phyloP scores from a whole-genome alignment of 2,329 filamentous ascomycete species.

The Escovopsis weberi region DNA sequence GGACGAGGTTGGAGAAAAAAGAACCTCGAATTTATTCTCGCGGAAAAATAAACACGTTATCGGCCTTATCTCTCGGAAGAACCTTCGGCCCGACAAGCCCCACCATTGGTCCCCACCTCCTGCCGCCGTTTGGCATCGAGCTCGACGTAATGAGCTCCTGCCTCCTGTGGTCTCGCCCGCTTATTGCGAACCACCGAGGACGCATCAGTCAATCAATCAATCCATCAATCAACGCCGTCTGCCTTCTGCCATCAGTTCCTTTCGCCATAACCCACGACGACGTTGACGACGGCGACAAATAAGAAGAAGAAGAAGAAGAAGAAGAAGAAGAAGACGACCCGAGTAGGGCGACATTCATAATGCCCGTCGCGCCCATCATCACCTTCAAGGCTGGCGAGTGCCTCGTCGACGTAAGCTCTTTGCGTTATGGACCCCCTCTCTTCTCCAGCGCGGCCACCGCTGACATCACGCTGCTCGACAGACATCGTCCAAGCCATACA shows the following conservation, averaged over 20 bases:
- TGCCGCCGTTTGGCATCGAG: slow-evolving; percentile 2
- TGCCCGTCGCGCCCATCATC: slow-evolving; percentile 77
- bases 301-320: too few relatives aligned
- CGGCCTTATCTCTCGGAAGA: slow-evolving; percentile 3
- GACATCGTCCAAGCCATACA: slow-evolving; percentile 44
- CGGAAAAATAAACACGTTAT: not conserved
- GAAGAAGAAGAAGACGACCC: too few relatives aligned
- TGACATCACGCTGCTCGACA: slow-evolving; percentile 8
- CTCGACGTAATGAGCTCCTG: slow-evolving; percentile 25
- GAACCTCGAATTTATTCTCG: slow-evolving; percentile 2
- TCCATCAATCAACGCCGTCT: too few relatives aligned
- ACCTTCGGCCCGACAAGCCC: slow-evolving; percentile 4
- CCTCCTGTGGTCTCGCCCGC: slow-evolving; percentile 14
- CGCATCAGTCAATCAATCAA: not conserved
- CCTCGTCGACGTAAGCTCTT: slow-evolving; percentile 56
- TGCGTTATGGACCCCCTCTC: not conserved
- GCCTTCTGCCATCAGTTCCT: not conserved
- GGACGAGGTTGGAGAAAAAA: not conserved
- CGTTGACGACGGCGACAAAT: too few relatives aligned
- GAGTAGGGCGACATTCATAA: slow-evolving; percentile 20
- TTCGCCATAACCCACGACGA: not conserved
- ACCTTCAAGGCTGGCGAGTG: slow-evolving; percentile 94
- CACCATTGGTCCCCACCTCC: not conserved
- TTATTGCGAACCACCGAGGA: not conserved
- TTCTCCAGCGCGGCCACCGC: slow-evolving; percentile 7